Base-by-base conservation (phyloP, 2,329 filamentous ascomycete genomes). In the Camillea tinctor region DNA sequence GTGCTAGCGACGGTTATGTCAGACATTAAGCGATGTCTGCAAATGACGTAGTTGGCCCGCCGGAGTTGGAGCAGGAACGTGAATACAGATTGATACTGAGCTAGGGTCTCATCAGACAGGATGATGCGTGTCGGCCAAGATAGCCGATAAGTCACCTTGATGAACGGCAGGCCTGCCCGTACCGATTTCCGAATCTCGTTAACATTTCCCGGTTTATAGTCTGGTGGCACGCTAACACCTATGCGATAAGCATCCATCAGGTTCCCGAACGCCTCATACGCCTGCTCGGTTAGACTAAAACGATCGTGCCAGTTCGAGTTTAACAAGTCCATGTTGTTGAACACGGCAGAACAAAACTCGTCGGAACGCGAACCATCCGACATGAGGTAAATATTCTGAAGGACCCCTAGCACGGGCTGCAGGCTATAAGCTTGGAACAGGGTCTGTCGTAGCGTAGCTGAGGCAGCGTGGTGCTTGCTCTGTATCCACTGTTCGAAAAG, bases 401-500 rank as follows among this genome's bases (percentile, higher is more conserved):
- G 77, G 0, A 87, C 84, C 57, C 88, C 79, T 0, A 97, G 76
- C 0, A 87, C 84, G 3, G 79, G 76, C 73, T 83, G 84, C 0
- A 98, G 77, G 0, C 87, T 87, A 68, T 89, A 93, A 7, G 85
- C 80, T 11, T 87, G 78, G 59, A 92, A 89, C 0, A 98, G 80
- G 2, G 87, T 81, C 51, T 81, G 78, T 20, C 86, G 86, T 17
- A 97, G 78, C 1, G 85, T 84, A 0, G 80, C 79, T 0, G 90
- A 90, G 7, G 90, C 89, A 26, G 88, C 80, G 21, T 85, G 84
- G 67, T 93, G 88, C 70, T 92, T 90, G 72, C 84, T 87, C 63
- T 88, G 80, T 58, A 97, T 89, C 87, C 93, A 93, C n/a, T 75
- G 77, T 52, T 89, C 83, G 67, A 98, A 91, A 0, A 88, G 84